Evolutionary conservation across 768 basidiomycete genomes (phyloP), one percentile per base, ranked within the genome.

Genomic region (Rhodocollybia butyracea): DNA sequence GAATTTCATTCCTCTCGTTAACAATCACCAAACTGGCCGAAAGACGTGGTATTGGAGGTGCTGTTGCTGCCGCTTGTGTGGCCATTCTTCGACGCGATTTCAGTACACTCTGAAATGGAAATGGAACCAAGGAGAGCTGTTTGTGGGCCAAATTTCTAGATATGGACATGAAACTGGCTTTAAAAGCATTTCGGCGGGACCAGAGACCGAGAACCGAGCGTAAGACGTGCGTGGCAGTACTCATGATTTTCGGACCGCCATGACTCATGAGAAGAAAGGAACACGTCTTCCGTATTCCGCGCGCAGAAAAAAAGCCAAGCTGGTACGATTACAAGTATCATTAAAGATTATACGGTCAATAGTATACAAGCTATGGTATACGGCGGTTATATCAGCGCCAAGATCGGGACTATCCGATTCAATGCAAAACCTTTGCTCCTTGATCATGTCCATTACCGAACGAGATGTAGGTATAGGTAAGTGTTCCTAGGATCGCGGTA

Each of bases 11-110:
- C 24, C 75, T 76, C 34, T 74, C 65, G 63, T 89, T 89, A 17
- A 89, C 71, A 10, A 89, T 70, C 40, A 89, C 73, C 43, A 88
- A 67, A 61, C 85, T 88, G 0, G 88, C 85, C 46, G 88, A 90
- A 2, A 75, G 82, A 5, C 85, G 78, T 32, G 83, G 86, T 40
- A 55, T 54, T 5, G 63, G 22, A 51, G 59, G 36, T 12, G 46
- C 36, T 36, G 56, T 34, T 45, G 27, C 51, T 41, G 24, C 22
- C 21, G 45, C 22, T 22, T 43, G 8, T 24, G 42, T 21, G 10
- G 8, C 27, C 10, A 30, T 51, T 39, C 27, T 4, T 13, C 19
- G 29, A 10, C 21, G 11, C 19, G 43, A 7, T n/a, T 12, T 31
- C 30, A 11, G 3, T 48, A 34, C n/a, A 31, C 46, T 47, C 30